Percentiles rank a stretch among this genome's conserved stretches.
Conservation (phyloP, 208 protist species). For the Acanthamoeba sp. region DNA sequence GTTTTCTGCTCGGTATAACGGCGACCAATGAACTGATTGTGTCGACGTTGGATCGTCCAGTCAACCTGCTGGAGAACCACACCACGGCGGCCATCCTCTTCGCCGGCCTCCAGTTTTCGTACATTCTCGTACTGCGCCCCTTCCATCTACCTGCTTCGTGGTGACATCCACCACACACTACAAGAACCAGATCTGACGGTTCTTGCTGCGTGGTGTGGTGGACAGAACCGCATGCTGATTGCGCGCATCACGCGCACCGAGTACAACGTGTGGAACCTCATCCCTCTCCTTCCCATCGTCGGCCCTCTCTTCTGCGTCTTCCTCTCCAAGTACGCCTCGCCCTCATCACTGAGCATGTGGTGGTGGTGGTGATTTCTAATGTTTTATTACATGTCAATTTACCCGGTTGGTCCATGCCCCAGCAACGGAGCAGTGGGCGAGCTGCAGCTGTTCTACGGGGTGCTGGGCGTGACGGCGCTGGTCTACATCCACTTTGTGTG, state of each 20-base stretch:
- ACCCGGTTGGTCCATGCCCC: background rate
- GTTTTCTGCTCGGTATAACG: too few relatives aligned
- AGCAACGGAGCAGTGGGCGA: constrained; percentile 22
- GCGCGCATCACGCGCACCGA: constrained; percentile 72
- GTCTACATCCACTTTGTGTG: constrained; percentile 68
- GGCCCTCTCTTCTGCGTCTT: constrained; percentile 29
- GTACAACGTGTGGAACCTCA: constrained; percentile 72
- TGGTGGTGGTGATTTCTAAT: background rate
- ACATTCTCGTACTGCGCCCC: constrained; percentile 32
- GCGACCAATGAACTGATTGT: too few relatives aligned
- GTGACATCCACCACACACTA: background rate
- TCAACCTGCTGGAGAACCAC: constrained; percentile 22
- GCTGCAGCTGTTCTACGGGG: constrained; percentile 41
- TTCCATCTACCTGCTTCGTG: background rate
- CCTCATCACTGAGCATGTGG: background rate
- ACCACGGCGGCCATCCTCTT: constrained; percentile 65
- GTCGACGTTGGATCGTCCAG: background rate
- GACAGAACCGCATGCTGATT: constrained; percentile 66
- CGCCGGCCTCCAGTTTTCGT: constrained; percentile 65
- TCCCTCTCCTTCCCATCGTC: constrained; percentile 20
- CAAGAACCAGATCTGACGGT: background rate
- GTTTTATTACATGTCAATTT: background rate
- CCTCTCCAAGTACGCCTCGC: background rate
- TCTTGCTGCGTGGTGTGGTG: too few relatives aligned
- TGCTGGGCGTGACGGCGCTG: background rate